These are phyloP conservation scores for Oryza nivara DNA, from an alignment of 176 grass and related monocot genomes.

Conservation along the genomic window DNA sequence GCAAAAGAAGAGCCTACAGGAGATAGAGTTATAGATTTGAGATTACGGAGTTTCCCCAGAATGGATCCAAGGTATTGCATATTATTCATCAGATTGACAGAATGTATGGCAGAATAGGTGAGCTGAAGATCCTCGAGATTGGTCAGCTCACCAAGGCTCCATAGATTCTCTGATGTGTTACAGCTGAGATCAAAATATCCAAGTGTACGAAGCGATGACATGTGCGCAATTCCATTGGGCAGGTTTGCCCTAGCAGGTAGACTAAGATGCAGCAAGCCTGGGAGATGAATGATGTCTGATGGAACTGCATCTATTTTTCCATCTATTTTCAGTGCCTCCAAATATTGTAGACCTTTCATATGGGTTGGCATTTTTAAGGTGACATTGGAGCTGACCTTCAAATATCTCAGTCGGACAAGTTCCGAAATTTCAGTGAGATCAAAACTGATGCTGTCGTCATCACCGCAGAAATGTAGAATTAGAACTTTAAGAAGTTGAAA, in stretches of 20 bases:
- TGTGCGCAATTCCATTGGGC: slow-evolving; percentile 13
- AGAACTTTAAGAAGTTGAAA: slow-evolving; percentile 41
- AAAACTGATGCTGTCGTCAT: background rate
- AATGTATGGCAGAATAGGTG: background rate
- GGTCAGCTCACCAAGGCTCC: background rate
- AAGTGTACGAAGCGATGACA: slow-evolving; percentile 24
- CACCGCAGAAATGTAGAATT: slow-evolving; percentile 15
- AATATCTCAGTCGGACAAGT: slow-evolving; percentile 34
- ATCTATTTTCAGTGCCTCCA: slow-evolving; percentile 33
- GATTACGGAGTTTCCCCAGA: background rate
- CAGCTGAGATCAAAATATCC: slow-evolving; percentile 24
- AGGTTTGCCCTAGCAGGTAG: slow-evolving; percentile 2
- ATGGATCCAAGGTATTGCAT: background rate
- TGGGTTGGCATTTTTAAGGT: background rate
- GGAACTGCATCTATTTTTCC: slow-evolving; percentile 6
- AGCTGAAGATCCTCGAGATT: slow-evolving; percentile 26
- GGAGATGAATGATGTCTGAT: background rate
- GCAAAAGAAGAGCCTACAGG: background rate
- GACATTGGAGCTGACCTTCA: slow-evolving; percentile 9
- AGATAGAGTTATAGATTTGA: slow-evolving; percentile 14
- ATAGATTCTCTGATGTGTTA: background rate
- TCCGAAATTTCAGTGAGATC: slow-evolving; percentile 7
- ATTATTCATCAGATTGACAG: background rate
- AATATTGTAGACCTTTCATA: slow-evolving; percentile 10
- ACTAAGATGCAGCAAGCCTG: background rate